Base-by-base conservation (phyloP, 208 protist species). In the Wallacemonas sp. region DNA sequence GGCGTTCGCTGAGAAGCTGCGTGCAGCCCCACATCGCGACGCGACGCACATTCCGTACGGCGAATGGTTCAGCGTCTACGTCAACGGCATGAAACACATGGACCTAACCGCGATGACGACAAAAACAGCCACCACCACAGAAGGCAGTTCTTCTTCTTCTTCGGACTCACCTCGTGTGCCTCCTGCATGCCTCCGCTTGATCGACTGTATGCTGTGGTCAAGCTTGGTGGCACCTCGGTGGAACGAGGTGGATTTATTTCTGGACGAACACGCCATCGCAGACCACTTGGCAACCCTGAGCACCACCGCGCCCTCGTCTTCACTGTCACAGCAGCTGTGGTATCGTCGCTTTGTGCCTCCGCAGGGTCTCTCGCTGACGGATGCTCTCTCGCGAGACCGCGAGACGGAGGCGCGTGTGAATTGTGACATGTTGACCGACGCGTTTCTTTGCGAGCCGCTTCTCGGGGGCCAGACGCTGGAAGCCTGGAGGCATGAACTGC, bases 11-110 rank as follows among this genome's bases (percentile, higher is more conserved):
- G 56, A 68, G 2, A 63, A 70, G 19, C 41, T 90, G 22, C 66
- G 73, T 27, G 42, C 76, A 0, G 71, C 76, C 8, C 84, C 84
- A 15, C 88, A 94, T 59, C 82, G 83, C 6, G 87, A 87, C 58
- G 62, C 77, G 41, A 83, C 85, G 9, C 75, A 81, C 30, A 54
- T 82, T 5, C 60, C 82, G n/a, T 94, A 92, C 53, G 67, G 66
- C 8, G 70, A 90, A 27, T 92, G 82, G 83, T 83, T 94, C 54
- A 38, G 66, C 17, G 66, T 88, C 34, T 94, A 90, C 66, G 78
- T 91, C 21, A 51, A 69, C 12, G 26, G 60, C 15, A 61, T 77
- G 34, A 75, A 79, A 30, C 45, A 49, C n/a, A 55, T 56, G n/a
- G n/a, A n/a, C n/a, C n/a, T n/a, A n/a, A n/a, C n/a, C n/a, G n/a